These are phyloP conservation scores for Alopecurus myosuroides DNA, from an alignment of 176 grass and related monocot species.

Conservation along the genomic window DNA sequence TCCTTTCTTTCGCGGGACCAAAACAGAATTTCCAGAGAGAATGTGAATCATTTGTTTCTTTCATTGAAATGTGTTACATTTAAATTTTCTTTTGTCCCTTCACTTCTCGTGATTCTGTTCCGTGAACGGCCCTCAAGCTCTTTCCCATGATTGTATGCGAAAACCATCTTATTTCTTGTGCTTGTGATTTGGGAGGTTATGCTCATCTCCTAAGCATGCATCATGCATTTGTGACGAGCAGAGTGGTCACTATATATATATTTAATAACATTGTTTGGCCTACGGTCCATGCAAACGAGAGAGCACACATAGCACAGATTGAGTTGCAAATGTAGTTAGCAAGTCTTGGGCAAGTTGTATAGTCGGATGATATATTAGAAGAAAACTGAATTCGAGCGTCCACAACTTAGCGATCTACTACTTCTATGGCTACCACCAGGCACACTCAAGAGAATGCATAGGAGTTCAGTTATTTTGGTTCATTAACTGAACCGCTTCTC, in stretches of 20 bases:
- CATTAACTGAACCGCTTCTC: not conserved
- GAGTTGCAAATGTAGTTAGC: not conserved
- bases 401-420: not conserved
- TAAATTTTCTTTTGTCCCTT: not conserved
- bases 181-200: not conserved
- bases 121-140: not conserved
- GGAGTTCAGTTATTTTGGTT: not conserved
- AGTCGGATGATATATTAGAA: not conserved
- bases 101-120: not conserved
- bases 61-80: not conserved
- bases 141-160: not conserved
- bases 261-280: not conserved
- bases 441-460: not conserved
- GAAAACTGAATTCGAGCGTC: not conserved
- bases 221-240: not conserved
- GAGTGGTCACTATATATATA: not conserved
- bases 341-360: not conserved
- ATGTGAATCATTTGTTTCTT: not conserved
- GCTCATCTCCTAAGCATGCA: not conserved
- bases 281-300: not conserved
- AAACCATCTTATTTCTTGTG: not conserved
- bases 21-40: not conserved
- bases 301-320: not conserved
- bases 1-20: too few species aligned
- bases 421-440: not conserved